A percentile compares a stretch with the other conserved stretches of the same genome.
Conservation (phyloP, 306 rosid genomes). For the Vigna trinervia region DNA sequence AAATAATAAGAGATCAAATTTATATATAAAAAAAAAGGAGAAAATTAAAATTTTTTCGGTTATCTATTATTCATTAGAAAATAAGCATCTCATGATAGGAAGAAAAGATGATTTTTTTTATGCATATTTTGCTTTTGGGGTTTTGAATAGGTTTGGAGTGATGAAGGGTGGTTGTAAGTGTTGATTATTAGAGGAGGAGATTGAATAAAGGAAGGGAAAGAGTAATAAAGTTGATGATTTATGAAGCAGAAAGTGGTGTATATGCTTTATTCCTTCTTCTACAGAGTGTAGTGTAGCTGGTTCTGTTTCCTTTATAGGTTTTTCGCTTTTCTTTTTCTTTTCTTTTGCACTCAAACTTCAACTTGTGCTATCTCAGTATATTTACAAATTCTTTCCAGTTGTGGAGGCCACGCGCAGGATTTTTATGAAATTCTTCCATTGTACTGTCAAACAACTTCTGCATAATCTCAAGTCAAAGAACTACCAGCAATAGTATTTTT, state of each 20-base stretch:
- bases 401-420: no score
- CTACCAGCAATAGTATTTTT: no score
- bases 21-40: not conserved
- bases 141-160: not conserved
- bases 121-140: not conserved
- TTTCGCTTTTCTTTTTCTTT: not conserved
- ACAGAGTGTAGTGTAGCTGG: constrained; percentile 28
- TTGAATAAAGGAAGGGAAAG: constrained; percentile 29
- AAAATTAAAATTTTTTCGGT: no score
- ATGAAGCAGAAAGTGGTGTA: constrained; percentile 38
- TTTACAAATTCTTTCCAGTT: no score
- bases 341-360: constrained; percentile 17
- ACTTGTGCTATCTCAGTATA: not conserved
- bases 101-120: not conserved
- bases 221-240: constrained; percentile 33
- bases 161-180: not conserved
- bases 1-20: not conserved
- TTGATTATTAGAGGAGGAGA: not conserved
- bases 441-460: no score
- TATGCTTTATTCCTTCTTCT: constrained; percentile 50
- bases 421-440: no score
- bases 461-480: no score
- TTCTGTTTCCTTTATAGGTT: not conserved
- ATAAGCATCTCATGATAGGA: not conserved
- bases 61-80: no score